phyloP scores from a whole-genome alignment of 1,139 yeast species.

The Candida labiduridarum region DNA sequence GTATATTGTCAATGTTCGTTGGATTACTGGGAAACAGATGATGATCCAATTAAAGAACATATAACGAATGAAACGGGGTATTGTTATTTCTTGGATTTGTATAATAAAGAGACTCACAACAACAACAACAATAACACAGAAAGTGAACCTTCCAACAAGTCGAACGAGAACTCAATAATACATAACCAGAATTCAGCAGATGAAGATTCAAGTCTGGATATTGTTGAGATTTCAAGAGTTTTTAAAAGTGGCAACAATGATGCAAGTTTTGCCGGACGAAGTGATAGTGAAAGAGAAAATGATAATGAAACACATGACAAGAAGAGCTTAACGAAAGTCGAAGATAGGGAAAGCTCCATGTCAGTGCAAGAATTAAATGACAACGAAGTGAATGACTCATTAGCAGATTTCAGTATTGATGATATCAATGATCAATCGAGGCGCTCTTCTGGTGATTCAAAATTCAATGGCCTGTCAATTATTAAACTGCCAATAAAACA shows the following conservation, averaged over 20 bases:
- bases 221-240: not conserved
- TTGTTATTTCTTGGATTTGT: constrained; percentile 49
- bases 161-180: not conserved
- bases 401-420: not conserved
- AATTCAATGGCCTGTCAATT: constrained; percentile 22
- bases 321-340: not conserved
- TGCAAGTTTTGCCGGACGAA: not conserved
- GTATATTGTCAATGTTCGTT: constrained; percentile 69
- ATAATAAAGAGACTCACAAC: not conserved
- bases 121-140: not conserved
- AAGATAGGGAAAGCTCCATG: not conserved
- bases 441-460: constrained; percentile 95
- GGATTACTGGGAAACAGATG: constrained; percentile 73
- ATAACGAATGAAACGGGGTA: constrained; percentile 38
- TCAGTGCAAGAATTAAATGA: not conserved
- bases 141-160: not conserved
- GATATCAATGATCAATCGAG: constrained; percentile 50
- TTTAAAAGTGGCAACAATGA: not conserved
- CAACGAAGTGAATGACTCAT: not conserved
- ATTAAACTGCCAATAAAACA: not conserved
- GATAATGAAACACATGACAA: not conserved
- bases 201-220: not conserved
- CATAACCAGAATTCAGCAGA: not conserved
- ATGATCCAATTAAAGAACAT: constrained; percentile 64
- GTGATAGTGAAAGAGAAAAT: not conserved